Conservation (phyloP, 305 asterid species). For the Fraxinus sp. region DNA sequence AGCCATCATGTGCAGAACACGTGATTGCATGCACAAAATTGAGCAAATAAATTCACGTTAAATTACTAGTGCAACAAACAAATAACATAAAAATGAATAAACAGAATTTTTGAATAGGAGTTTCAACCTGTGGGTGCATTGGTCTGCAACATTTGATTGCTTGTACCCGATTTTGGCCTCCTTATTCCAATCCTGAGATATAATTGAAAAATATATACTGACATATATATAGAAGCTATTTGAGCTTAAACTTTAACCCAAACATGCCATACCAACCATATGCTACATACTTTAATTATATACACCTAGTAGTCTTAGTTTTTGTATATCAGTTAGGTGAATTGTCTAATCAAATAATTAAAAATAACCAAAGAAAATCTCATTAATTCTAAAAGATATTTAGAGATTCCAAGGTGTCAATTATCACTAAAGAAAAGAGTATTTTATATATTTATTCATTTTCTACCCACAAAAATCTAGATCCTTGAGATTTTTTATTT, state of each 20-base stretch:
- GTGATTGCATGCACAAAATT: background rate
- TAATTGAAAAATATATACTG: background rate
- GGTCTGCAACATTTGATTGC: conserved; percentile 70
- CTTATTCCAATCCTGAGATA: conserved; percentile 70
- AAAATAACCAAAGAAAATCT: background rate
- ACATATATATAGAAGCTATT: background rate
- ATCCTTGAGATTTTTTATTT: background rate
- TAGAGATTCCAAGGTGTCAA: background rate
- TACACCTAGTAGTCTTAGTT: background rate
- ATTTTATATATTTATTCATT: background rate
- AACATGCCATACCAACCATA: background rate
- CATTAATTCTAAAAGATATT: background rate
- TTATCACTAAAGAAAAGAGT: background rate
- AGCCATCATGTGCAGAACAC: background rate
- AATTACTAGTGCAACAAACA: background rate
- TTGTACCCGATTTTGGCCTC: conserved; percentile 57
- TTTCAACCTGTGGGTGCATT: conserved; percentile 74
- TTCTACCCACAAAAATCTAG: background rate
- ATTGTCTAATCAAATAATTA: background rate
- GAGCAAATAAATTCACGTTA: background rate
- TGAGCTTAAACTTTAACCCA: background rate
- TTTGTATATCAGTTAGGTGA: background rate
- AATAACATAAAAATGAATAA: background rate
- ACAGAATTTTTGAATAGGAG: background rate
- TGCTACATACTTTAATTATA: background rate